Conservation (phyloP, 192 early-diverging fungal species). For the Coemansia sp. region DNA sequence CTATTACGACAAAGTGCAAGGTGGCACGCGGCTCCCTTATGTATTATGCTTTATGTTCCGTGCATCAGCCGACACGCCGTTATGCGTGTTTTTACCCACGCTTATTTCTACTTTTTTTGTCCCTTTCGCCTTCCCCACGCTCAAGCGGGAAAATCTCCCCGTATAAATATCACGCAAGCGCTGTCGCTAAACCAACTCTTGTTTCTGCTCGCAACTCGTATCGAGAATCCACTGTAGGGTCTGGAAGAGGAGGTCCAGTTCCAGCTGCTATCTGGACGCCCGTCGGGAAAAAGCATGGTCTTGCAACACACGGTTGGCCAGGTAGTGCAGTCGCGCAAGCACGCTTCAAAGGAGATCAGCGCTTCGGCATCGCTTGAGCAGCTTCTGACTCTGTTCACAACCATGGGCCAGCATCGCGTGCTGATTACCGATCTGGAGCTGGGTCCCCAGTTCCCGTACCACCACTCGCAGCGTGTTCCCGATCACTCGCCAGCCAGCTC, state of each 20-base stretch:
- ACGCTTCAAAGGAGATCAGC: slow-evolving; percentile 34
- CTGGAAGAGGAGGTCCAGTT: slow-evolving; percentile 39
- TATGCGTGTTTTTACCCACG: no score
- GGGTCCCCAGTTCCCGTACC: background rate
- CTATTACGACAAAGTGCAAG: no score
- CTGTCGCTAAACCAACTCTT: no score
- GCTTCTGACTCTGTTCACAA: slow-evolving; percentile 35
- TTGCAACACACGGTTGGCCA: slow-evolving; percentile 29
- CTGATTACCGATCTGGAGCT: slow-evolving; percentile 23
- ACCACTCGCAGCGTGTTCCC: slow-evolving; percentile 10
- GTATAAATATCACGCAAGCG: no score
- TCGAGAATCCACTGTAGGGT: no score
- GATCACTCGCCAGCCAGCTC: slow-evolving; percentile 3
- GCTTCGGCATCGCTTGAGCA: slow-evolving; percentile 26
- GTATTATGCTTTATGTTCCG: no score
- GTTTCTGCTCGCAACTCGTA: no score
- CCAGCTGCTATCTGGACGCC: slow-evolving; percentile 34
- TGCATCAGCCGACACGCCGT: no score
- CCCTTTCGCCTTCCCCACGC: no score
- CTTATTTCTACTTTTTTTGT: no score
- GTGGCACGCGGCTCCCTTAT: no score
- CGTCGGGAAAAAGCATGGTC: slow-evolving; percentile 31
- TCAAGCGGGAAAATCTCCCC: no score
- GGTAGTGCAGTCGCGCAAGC: slow-evolving; percentile 41
- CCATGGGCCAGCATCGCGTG: slow-evolving; percentile 32